These are phyloP conservation scores for Melanogaster broomeanus DNA, from an alignment of 768 basidiomycete species.

Conservation along the genomic window DNA sequence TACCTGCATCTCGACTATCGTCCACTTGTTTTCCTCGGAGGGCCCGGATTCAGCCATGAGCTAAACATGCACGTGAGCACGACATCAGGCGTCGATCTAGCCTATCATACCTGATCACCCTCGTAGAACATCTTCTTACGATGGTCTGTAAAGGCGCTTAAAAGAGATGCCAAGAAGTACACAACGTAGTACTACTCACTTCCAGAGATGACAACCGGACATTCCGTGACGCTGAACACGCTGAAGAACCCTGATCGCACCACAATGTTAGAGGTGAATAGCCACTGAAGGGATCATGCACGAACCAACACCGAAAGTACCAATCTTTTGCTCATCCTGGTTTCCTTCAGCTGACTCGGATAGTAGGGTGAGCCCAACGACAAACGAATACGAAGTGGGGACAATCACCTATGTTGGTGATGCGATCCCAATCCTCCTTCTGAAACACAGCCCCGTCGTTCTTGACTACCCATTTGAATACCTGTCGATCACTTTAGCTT, in stretches of 20 bases:
- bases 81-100: not conserved
- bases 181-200: not conserved
- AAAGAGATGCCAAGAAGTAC: not conserved
- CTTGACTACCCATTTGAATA: conserved; percentile 38
- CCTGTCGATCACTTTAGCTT: not conserved
- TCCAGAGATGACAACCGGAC: conserved; percentile 27
- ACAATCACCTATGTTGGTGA: conserved; percentile 43
- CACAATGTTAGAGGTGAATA: not conserved
- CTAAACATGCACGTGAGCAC: not conserved
- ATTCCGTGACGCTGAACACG: conserved; percentile 31
- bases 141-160: not conserved
- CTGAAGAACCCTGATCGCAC: conserved; percentile 24
- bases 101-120: conserved; percentile 9
- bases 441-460: conserved; percentile 52
- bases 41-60: not conserved
- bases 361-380: not conserved
- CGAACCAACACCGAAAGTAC: conserved; percentile 42
- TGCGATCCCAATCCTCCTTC: conserved; percentile 46
- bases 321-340: conserved; percentile 54
- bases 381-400: not conserved
- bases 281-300: not conserved
- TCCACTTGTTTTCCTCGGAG: conserved; percentile 31
- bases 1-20: conserved; percentile 49
- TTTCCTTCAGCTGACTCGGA: conserved; percentile 51
- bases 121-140: conserved; percentile 6